These are phyloP conservation scores for Zygosaccharomyces sapae DNA, from an alignment of 1,139 yeast species.

Conservation along the genomic window DNA sequence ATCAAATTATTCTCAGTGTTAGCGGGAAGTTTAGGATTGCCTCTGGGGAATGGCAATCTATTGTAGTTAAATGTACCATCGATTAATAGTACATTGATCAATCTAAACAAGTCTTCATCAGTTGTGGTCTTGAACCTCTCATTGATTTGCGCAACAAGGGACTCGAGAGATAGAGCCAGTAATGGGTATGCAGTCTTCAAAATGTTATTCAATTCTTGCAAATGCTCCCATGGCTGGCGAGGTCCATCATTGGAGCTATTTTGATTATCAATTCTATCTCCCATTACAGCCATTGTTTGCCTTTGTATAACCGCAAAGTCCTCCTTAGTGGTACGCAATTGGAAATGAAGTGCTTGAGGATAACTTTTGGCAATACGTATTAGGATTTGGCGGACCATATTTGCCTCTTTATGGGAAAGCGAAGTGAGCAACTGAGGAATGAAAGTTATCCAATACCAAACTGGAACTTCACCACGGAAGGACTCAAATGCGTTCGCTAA, in stretches of 20 bases:
- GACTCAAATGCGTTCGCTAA: conserved; percentile 85
- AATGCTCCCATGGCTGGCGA: conserved; percentile 89
- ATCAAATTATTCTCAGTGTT: conserved; percentile 88
- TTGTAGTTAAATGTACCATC: conserved; percentile 90
- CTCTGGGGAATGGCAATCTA: conserved; percentile 79
- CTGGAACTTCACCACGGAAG: conserved; percentile 93
- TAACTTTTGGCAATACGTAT: conserved; percentile 91
- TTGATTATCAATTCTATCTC: conserved; percentile 36
- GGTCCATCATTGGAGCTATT: conserved; percentile 24
- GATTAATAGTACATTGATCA: conserved; percentile 84
- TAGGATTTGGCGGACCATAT: conserved; percentile 78
- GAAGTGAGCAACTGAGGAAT: conserved; percentile 92
- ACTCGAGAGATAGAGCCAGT: conserved; percentile 85
- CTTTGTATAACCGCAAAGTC: conserved; percentile 86
- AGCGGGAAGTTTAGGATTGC: conserved; percentile 83
- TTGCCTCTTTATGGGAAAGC: conserved; percentile 85
- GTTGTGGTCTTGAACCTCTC: conserved; percentile 92
- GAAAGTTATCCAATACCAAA: conserved; percentile 98
- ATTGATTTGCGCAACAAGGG: conserved; percentile 90
- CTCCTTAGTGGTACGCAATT: conserved; percentile 88
- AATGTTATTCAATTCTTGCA: conserved; percentile 92
- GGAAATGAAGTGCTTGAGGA: conserved; percentile 97
- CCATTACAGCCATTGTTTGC: conserved; percentile 62
- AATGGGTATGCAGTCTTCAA: conserved; percentile 95
- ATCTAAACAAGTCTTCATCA: conserved; percentile 93